Conservation (phyloP, 108 stramenopile species). For the Nannochloropsis gaditana region DNA sequence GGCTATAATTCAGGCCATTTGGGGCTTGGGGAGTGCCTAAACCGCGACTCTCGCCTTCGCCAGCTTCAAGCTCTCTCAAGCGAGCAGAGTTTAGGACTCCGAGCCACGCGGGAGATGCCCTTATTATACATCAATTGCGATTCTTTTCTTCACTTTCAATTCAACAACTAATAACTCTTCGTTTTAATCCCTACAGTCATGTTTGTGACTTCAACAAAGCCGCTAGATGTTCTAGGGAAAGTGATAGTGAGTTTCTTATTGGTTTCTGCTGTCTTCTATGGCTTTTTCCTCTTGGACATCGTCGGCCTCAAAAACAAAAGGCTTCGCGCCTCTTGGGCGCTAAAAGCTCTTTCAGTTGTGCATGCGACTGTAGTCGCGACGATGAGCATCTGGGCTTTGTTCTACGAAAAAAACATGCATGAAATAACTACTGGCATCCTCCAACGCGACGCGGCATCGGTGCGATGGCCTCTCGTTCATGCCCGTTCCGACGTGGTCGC, state of each 20-base stretch:
- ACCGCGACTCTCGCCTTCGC: too few relatives aligned
- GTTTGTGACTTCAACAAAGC: not conserved
- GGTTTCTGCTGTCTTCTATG: not conserved
- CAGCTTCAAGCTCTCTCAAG: too few relatives aligned
- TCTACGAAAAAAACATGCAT: not conserved
- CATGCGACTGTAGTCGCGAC: not conserved
- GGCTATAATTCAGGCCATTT: too few relatives aligned
- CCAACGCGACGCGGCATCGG: not conserved
- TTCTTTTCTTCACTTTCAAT: too few relatives aligned
- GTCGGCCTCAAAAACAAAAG: not conserved
- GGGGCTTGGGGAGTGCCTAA: too few relatives aligned
- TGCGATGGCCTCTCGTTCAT: not conserved
- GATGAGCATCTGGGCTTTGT: not conserved
- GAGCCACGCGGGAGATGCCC: too few relatives aligned
- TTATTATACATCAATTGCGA: too few relatives aligned
- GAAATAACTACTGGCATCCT: not conserved
- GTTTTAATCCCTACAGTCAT: too few relatives aligned
- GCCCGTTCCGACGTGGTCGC: not conserved
- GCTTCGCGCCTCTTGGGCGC: not conserved
- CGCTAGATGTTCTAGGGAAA: not conserved
- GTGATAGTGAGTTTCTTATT: not conserved
- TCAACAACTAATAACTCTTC: too few relatives aligned
- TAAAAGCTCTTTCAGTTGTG: not conserved
- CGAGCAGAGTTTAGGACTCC: too few relatives aligned
- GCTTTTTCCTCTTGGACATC: not conserved